Evolutionary conservation across 2,329 filamentous ascomycete species (phyloP).

Genomic region (Drechslerella stenobrocha): DNA sequence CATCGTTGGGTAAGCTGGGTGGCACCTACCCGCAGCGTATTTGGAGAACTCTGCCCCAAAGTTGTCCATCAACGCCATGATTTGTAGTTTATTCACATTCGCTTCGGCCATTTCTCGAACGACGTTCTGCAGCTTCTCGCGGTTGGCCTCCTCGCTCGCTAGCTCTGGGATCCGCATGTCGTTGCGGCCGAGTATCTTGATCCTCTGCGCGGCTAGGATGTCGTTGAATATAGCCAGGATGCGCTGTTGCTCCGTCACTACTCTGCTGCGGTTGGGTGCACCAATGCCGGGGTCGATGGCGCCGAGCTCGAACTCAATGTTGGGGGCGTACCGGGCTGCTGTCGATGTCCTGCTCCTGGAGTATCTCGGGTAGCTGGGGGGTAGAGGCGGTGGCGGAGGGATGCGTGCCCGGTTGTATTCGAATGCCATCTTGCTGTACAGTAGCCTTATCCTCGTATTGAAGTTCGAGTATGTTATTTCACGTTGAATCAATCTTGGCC

Average conservation of each 20-base stretch:
- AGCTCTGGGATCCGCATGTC: slow-evolving; percentile 22
- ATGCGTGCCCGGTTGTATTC: no score
- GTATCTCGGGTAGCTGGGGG: neutral
- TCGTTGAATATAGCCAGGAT: slow-evolving; percentile 39
- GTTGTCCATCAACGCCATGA: slow-evolving; percentile 34
- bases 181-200: slow-evolving; percentile 7
- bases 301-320: slow-evolving; percentile 37
- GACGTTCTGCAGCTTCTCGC: slow-evolving; percentile 16
- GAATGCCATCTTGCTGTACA: no score
- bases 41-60: slow-evolving; percentile 39
- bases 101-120: slow-evolving; percentile 31
- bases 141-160: slow-evolving; percentile 20
- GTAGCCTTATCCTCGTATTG: no score
- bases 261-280: slow-evolving; percentile 27
- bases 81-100: slow-evolving; percentile 20
- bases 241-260: slow-evolving; percentile 19
- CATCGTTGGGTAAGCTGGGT: no score
- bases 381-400: neutral
- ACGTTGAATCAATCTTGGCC: no score
- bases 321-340: slow-evolving; percentile 20
- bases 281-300: slow-evolving; percentile 21
- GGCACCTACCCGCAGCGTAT: slow-evolving; percentile 21
- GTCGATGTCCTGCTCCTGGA: no score
- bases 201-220: slow-evolving; percentile 26
- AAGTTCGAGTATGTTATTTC: no score